Evolutionary conservation across 306 rosid genomes (phyloP).

Genomic region (Purshia tridentata): DNA sequence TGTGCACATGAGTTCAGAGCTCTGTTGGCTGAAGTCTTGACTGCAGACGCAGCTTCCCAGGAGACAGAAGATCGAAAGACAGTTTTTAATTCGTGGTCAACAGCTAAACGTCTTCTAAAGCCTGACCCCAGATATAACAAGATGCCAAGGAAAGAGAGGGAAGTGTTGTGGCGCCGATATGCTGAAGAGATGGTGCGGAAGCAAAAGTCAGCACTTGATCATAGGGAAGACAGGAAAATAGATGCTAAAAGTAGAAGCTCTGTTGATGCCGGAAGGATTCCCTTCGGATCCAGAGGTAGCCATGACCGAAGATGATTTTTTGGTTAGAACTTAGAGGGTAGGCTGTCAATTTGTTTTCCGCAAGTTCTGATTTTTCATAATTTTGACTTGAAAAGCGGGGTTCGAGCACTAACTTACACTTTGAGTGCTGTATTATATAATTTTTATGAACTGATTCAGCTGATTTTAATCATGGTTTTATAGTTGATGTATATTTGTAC

Average conservation of each 20-base stretch:
- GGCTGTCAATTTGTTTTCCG: slow-evolving; percentile 1
- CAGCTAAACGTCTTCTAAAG: slow-evolving; percentile 71
- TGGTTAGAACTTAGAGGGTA: background rate
- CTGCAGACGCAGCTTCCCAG: slow-evolving; percentile 57
- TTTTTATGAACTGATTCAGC: background rate
- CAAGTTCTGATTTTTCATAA: background rate
- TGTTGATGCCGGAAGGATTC: slow-evolving; percentile 44
- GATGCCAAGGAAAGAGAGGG: slow-evolving; percentile 80
- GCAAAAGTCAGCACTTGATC: slow-evolving; percentile 54
- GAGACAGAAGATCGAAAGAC: slow-evolving; percentile 77
- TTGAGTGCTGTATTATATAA: slow-evolving; percentile 11
- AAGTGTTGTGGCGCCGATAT: slow-evolving; percentile 70
- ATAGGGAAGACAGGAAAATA: slow-evolving; percentile 54
- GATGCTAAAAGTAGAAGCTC: slow-evolving; percentile 52
- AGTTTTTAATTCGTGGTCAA: slow-evolving; percentile 85
- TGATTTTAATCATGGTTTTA: background rate
- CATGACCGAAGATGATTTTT: slow-evolving; percentile 46
- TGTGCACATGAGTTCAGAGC: slow-evolving; percentile 72
- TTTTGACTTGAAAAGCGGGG: slow-evolving; percentile 4
- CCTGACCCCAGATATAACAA: slow-evolving; percentile 73
- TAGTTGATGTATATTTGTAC: too few species aligned
- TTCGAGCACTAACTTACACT: background rate
- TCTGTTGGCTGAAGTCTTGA: slow-evolving; percentile 67
- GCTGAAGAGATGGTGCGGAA: slow-evolving; percentile 68
- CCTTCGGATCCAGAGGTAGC: slow-evolving; percentile 49